Conservation (phyloP, 1,284 basidiomycete species). For the Mycena sp. region DNA sequence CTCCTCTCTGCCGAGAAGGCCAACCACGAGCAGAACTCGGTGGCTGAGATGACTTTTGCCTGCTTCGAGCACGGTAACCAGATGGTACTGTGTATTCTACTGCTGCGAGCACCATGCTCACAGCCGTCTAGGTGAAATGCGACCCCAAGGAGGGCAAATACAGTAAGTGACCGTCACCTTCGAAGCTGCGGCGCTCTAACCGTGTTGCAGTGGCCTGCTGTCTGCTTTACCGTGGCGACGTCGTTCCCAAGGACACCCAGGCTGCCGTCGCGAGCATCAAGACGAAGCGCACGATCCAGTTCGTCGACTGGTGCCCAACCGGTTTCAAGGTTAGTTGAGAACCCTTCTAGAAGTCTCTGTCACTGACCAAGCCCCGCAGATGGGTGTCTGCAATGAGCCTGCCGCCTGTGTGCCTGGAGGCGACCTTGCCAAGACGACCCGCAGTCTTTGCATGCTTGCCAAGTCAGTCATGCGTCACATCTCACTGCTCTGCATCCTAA, state of each 20-base stretch:
- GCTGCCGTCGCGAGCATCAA: conserved; percentile 95
- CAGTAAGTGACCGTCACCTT: conserved; percentile 64
- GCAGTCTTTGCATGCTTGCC: conserved; percentile 97
- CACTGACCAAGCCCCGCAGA: conserved; percentile 49
- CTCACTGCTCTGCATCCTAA: background rate
- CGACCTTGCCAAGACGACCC: conserved; percentile 93
- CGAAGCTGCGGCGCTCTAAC: conserved; percentile 11
- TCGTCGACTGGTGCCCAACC: conserved; percentile 99
- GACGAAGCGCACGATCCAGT: conserved; percentile 97
- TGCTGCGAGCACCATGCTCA: conserved; percentile 11
- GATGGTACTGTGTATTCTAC: conserved; percentile 68
- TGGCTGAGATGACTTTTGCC: conserved; percentile 98
- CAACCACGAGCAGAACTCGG: conserved; percentile 96
- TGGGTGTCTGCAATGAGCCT: conserved; percentile 97
- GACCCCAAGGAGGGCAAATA: conserved; percentile 97
- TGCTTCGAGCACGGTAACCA: conserved; percentile 99
- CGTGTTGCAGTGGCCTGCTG: conserved; percentile 80
- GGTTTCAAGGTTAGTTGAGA: conserved; percentile 83
- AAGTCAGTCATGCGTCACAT: conserved; percentile 54
- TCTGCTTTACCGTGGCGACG: conserved; percentile 93
- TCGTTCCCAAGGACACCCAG: conserved; percentile 97
- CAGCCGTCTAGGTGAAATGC: conserved; percentile 75
- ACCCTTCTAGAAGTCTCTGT: conserved; percentile 49
- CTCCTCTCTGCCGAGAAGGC: conserved; percentile 91
- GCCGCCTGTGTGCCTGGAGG: conserved; percentile 92